Percentiles rank a stretch among this genome's conserved stretches.
These are phyloP conservation scores for Prunus salicina DNA, from an alignment of 306 rosid species.

Conservation along the genomic window DNA sequence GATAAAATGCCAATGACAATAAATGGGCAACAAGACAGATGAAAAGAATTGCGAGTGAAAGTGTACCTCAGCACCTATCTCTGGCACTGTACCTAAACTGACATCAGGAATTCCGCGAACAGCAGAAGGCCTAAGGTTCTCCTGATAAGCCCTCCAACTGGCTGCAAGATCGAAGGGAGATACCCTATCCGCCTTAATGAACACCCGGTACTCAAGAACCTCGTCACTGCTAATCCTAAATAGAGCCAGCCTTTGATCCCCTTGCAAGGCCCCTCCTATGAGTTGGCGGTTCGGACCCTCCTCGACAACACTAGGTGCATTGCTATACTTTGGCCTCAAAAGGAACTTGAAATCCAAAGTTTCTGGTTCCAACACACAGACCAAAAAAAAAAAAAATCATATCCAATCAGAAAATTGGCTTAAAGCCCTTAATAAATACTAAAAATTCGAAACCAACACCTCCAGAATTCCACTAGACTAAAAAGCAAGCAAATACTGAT, in stretches of 20 bases:
- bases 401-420: background rate
- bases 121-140: conserved; percentile 86
- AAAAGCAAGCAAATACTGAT: background rate
- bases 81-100: conserved; percentile 72
- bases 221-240: conserved; percentile 68
- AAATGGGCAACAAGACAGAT: background rate
- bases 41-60: no score
- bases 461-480: background rate
- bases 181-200: conserved; percentile 84
- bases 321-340: conserved; percentile 72
- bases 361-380: conserved; percentile 44
- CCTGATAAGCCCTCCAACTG: conserved; percentile 99
- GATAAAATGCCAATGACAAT: background rate
- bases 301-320: conserved; percentile 70
- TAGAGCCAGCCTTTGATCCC: conserved; percentile 80
- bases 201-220: conserved; percentile 74
- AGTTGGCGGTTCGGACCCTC: conserved; percentile 89
- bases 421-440: background rate
- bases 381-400: background rate
- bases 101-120: conserved; percentile 96
- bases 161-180: conserved; percentile 99
- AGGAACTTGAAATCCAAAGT: conserved; percentile 93
- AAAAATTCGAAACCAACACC: background rate
- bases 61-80: conserved; percentile 59
- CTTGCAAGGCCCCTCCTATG: conserved; percentile 77